Base-by-base conservation (phyloP, 1,284 basidiomycete species). In the Ustilago nuda region DNA sequence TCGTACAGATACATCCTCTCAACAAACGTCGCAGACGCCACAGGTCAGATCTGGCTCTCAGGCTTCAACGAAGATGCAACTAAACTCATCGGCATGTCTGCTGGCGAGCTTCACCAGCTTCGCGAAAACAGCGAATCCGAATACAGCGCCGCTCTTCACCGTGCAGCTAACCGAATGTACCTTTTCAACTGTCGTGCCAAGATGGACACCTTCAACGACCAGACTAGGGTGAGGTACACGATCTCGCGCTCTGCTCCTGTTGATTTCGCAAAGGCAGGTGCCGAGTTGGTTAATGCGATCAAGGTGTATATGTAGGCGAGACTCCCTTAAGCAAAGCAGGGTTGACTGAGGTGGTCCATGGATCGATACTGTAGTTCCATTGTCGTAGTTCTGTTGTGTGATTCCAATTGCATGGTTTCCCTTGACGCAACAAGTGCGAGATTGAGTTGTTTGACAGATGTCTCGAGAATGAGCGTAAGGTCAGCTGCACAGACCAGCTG, bases 1-100 rank as follows among this genome's bases (percentile, higher is more conserved):
- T 17, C 17, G 7, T 45, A 19, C 43, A 45, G 43, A 93, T 99
- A 98, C 87, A 92, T 98, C 74, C 89, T 99, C 75, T 90, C 91
- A 35, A 89, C 97, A 87, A 94, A 94, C 61, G 92, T 94, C 13
- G 91, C 94, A 43, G 97, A 99, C 86, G 90, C 92, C 87, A 92
- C 94, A 15, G 92, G 91, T 23, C 93, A 95, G 84, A 90, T 92
- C 32, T 99, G 96, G 96, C 88, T 99, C 50, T 93, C 93, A 67
- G 94, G 94, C 1, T 99, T 99, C 89, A 98, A 99, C 86, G 97
- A 99, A 15, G 91, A 93, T 35, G 96, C 95, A 3, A 86, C 91
- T 66, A 87, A 88, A 23, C 91, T 99, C 75, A 75, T 84, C 35
- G 92, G 91, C 37, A 91, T 91, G 88, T 87, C 90, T 19, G 97